These are phyloP conservation scores for Leersia perrieri DNA, from an alignment of 176 grass and related monocot species.

Conservation along the genomic window DNA sequence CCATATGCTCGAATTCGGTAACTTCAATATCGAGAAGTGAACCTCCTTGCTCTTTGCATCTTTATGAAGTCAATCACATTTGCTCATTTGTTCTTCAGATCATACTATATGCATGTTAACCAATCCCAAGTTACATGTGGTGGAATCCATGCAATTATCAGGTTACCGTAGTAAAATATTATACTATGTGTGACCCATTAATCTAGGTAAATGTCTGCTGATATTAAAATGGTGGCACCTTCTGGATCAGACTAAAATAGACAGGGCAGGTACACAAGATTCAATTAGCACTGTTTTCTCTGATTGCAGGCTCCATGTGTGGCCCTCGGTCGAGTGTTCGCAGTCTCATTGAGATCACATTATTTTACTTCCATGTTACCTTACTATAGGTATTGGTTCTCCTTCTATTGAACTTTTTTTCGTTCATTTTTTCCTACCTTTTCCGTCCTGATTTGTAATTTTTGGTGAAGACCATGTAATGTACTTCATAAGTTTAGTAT, in stretches of 20 bases:
- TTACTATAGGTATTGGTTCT: no score
- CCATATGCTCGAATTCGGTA: slow-evolving; percentile 96
- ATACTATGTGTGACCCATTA: not conserved
- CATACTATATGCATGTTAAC: not conserved
- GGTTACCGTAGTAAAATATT: not conserved
- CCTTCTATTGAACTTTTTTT: no score
- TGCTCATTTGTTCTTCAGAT: slow-evolving; percentile 8
- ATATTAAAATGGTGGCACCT: slow-evolving; percentile 20
- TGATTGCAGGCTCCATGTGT: slow-evolving; percentile 29
- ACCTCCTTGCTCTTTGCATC: not conserved
- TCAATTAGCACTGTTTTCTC: slow-evolving; percentile 30
- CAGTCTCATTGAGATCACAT: not conserved
- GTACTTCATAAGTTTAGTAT: no score
- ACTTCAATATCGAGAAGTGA: slow-evolving; percentile 94
- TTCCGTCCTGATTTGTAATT: no score
- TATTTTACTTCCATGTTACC: slow-evolving; percentile 17
- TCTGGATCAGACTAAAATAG: slow-evolving; percentile 16
- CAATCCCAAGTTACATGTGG: slow-evolving; percentile 12
- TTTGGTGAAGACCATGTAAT: no score
- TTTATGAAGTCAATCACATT: slow-evolving; percentile 8
- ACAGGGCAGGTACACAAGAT: not conserved
- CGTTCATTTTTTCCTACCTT: no score
- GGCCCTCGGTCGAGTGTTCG: slow-evolving; percentile 5
- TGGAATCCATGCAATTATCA: not conserved
- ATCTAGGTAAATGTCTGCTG: not conserved